Evolutionary conservation across 768 basidiomycete species (phyloP).

Genomic region (Serendipita indica): DNA sequence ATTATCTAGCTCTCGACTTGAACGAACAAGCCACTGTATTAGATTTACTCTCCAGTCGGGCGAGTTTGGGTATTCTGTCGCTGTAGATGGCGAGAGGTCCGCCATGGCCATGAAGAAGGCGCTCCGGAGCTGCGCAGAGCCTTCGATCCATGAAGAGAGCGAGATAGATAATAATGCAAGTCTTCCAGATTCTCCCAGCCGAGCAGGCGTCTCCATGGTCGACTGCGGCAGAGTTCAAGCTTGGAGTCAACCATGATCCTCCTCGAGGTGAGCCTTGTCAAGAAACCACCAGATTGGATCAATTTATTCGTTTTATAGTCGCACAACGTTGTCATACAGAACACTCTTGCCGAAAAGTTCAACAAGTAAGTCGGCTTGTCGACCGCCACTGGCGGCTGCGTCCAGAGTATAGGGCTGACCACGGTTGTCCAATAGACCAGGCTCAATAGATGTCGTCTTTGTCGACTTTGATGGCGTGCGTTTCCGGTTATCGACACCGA

Average conservation of each 20-base stretch:
- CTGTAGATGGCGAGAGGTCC: not conserved
- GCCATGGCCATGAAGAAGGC: constrained; percentile 12
- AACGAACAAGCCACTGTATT: constrained; percentile 6
- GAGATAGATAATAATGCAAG: constrained; percentile 4
- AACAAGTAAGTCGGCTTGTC: constrained; percentile 57
- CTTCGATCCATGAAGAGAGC: constrained; percentile 18
- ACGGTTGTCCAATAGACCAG: constrained; percentile 41
- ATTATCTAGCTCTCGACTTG: constrained; percentile 14
- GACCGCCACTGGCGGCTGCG: not conserved
- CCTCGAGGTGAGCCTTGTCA: constrained; percentile 45
- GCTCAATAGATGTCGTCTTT: constrained; percentile 84
- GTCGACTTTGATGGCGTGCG: constrained; percentile 96
- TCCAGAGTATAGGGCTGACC: constrained; percentile 13
- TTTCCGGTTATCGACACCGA: constrained; percentile 81
- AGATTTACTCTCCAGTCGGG: not conserved
- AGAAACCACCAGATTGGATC: not conserved
- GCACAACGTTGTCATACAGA: constrained; percentile 86
- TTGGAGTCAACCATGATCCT: constrained; percentile 47
- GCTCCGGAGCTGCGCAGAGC: constrained; percentile 15
- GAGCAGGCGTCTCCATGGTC: not conserved
- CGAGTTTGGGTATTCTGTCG: constrained; percentile 10
- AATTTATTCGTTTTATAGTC: constrained; percentile 27
- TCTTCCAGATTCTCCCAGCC: not conserved
- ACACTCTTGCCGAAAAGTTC: constrained; percentile 74
- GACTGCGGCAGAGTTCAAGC: not conserved